phyloP scores from a whole-genome alignment of 805 yeast genomes.

The Myxozyma lipomycoides region DNA sequence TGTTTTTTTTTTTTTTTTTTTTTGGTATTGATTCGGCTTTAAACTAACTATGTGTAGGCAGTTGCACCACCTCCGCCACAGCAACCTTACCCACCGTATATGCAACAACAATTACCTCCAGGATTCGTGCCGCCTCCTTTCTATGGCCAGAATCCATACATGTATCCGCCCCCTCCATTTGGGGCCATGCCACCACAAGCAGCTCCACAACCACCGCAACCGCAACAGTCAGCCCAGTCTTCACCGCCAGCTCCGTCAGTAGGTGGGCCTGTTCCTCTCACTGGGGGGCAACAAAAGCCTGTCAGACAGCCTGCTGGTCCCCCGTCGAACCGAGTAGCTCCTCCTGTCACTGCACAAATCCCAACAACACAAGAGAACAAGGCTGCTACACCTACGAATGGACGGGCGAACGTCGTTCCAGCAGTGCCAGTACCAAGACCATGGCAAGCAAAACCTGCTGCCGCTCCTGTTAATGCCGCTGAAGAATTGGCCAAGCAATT shows the following conservation, averaged over 20 bases:
- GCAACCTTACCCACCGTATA: slow-evolving; percentile 12
- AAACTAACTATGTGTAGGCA: background rate
- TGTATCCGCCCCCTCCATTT: slow-evolving; percentile 31
- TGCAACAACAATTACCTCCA: slow-evolving; percentile 11
- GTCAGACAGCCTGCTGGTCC: slow-evolving; percentile 23
- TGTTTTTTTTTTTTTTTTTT: too few relatives aligned
- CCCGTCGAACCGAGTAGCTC: too few relatives aligned
- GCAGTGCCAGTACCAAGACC: slow-evolving; percentile 26
- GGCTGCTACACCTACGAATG: slow-evolving; percentile 1
- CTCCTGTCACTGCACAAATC: background rate
- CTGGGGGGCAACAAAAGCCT: slow-evolving; percentile 11
- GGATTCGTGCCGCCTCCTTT: slow-evolving; percentile 1
- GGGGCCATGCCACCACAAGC: slow-evolving; percentile 21
- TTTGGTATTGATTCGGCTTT: background rate
- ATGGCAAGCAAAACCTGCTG: slow-evolving; percentile 6
- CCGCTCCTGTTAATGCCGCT: slow-evolving; percentile 18
- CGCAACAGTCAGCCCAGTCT: too few relatives aligned
- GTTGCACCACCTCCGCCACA: background rate
- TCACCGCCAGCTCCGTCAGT: too few relatives aligned
- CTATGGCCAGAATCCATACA: slow-evolving; percentile 15
- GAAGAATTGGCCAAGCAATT: slow-evolving; percentile 24
- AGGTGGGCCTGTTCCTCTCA: too few relatives aligned
- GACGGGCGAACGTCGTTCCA: slow-evolving; percentile 17
- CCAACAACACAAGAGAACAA: slow-evolving; percentile 2
- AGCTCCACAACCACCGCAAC: slow-evolving; percentile 7